A percentile compares a stretch with the other conserved stretches of the same genome.
phyloP scores from a whole-genome alignment of 805 yeast species.

The Saturnispora kantuleensis region DNA sequence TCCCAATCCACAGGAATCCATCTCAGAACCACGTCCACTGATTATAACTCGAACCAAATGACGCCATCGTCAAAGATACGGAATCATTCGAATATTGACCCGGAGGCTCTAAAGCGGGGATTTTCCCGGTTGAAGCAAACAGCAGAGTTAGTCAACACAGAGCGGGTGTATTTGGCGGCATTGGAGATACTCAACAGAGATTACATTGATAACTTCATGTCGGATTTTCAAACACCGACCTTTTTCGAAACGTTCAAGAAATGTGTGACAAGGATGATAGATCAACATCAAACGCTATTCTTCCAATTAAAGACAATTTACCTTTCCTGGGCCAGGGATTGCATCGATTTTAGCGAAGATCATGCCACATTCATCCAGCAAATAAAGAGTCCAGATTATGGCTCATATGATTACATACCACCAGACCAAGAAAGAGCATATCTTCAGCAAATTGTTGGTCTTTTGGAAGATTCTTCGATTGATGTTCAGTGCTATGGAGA shows the following conservation, averaged over 20 bases:
- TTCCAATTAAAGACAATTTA: constrained; percentile 20
- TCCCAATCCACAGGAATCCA: not conserved
- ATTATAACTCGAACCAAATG: constrained; percentile 4
- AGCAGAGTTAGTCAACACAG: constrained; percentile 41
- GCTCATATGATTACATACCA: constrained; percentile 13
- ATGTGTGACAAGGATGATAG: constrained; percentile 24
- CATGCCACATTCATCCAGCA: not conserved
- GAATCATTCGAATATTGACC: not conserved
- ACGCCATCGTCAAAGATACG: constrained; percentile 10
- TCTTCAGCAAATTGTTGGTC: constrained; percentile 14
- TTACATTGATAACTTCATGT: constrained; percentile 33
- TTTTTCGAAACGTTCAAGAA: constrained; percentile 23
- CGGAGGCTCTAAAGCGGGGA: constrained; percentile 11
- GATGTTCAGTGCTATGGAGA: constrained; percentile 19
- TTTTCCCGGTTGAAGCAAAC: constrained; percentile 24
- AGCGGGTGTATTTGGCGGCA: constrained; percentile 36
- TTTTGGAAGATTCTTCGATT: constrained; percentile 16
- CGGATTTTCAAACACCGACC: constrained; percentile 28
- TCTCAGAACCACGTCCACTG: not conserved
- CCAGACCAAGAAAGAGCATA: constrained; percentile 14
- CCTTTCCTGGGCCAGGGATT: constrained; percentile 14
- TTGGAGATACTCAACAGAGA: constrained; percentile 33
- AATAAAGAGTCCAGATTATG: too few relatives aligned
- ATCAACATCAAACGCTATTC: constrained; percentile 26
- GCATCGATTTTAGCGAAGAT: constrained; percentile 4